Conservation (phyloP, 2,329 filamentous ascomycete species). For the Ambrosiella beaveri region DNA sequence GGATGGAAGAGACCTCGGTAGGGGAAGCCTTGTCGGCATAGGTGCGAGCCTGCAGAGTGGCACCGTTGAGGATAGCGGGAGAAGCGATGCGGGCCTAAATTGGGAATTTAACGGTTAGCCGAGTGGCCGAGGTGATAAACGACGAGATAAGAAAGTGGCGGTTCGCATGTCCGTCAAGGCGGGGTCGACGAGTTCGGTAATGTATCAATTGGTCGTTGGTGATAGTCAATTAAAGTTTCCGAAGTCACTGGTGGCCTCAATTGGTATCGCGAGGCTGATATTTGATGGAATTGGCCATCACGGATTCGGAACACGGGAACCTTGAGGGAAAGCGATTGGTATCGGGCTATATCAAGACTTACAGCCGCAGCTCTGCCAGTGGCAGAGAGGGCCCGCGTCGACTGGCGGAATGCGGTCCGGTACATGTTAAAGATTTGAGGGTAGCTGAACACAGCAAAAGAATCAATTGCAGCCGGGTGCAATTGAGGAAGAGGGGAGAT, state of each 20-base stretch:
- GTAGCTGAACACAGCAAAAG: slow-evolving; percentile 22
- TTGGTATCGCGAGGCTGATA: slow-evolving; percentile 17
- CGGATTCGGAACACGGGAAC: slow-evolving; percentile 16
- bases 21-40: slow-evolving; percentile 92
- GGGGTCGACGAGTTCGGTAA: slow-evolving; percentile 7
- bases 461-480: slow-evolving; percentile 46
- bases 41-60: slow-evolving; percentile 57
- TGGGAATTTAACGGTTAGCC: slow-evolving; percentile 31
- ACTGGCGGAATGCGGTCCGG: slow-evolving; percentile 95
- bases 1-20: slow-evolving; percentile 97
- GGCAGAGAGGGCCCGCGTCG: slow-evolving; percentile 84
- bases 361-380: slow-evolving; percentile 83
- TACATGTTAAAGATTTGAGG: slow-evolving; percentile 50
- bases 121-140: slow-evolving; percentile 23
- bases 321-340: slow-evolving; percentile 4
- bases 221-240: slow-evolving; percentile 11
- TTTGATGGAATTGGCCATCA: slow-evolving; percentile 30
- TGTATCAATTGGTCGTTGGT: slow-evolving; percentile 9
- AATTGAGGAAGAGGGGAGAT: slow-evolving; percentile 33
- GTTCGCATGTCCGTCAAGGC: slow-evolving; percentile 3
- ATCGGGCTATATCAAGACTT: slow-evolving; percentile 41
- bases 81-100: slow-evolving; percentile 69
- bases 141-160: slow-evolving; percentile 20
- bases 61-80: slow-evolving; percentile 58
- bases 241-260: slow-evolving; percentile 8